Percentiles rank a stretch among this genome's conserved stretches.
phyloP scores from a whole-genome alignment of 2,329 filamentous ascomycete species.

The Clonostachys solani region DNA sequence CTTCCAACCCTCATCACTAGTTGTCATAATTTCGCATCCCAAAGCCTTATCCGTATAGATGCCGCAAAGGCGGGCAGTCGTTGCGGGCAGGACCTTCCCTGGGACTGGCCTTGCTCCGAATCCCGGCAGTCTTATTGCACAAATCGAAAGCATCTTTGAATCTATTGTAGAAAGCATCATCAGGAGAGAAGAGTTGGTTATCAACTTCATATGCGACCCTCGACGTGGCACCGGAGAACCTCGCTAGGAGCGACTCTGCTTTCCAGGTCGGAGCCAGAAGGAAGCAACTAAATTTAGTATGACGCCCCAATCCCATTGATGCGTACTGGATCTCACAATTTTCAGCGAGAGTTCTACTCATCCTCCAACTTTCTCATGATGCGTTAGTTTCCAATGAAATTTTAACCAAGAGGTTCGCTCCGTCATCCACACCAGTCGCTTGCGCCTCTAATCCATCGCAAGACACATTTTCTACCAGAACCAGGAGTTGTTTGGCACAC shows the following conservation, averaged over 20 bases:
- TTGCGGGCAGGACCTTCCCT: too few species aligned
- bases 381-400: constrained; percentile 49
- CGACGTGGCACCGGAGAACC: constrained; percentile 3
- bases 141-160: constrained; percentile 29
- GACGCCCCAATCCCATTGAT: neutral
- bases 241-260: constrained; percentile 20
- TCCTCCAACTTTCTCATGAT: constrained; percentile 56
- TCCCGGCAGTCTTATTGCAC: constrained; percentile 12
- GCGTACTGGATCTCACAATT: neutral
- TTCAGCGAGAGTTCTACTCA: constrained; percentile 51
- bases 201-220: constrained; percentile 15
- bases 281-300: constrained; percentile 50
- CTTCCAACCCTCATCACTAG: too few species aligned
- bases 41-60: too few species aligned
- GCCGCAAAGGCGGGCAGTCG: too few species aligned
- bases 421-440: neutral
- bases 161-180: constrained; percentile 18
- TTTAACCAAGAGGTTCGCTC: constrained; percentile 56
- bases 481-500: constrained; percentile 65
- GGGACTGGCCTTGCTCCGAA: too few species aligned
- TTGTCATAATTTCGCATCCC: too few species aligned
- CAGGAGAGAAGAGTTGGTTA: constrained; percentile 14
- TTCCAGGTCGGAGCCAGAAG: constrained; percentile 40
- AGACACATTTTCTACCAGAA: constrained; percentile 82
- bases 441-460: neutral